A percentile compares a stretch with the other conserved stretches of the same genome.
These are phyloP conservation scores for Epichloe typhina DNA, from an alignment of 2,329 filamentous ascomycete species.

Conservation along the genomic window DNA sequence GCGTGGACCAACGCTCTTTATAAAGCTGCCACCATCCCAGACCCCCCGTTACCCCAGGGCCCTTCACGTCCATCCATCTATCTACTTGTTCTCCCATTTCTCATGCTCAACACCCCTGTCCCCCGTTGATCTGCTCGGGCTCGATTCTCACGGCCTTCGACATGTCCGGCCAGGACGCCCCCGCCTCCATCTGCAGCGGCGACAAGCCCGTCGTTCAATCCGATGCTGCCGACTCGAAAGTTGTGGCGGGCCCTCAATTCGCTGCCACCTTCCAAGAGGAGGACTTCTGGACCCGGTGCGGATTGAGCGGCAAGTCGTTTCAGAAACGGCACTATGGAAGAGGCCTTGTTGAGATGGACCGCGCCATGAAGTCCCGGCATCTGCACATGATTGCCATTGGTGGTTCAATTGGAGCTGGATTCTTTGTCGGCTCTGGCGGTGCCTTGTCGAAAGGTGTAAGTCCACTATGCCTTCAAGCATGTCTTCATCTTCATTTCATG, in stretches of 20 bases:
- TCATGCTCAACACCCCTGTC: background rate
- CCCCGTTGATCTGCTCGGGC: background rate
- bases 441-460: slow-evolving; percentile 39
- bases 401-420: slow-evolving; percentile 48
- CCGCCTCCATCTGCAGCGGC: background rate
- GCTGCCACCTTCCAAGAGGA: slow-evolving; percentile 13
- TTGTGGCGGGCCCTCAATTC: slow-evolving; percentile 4
- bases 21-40: background rate
- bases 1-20: background rate
- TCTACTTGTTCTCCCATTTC: too few relatives aligned
- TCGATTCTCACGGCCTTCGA: background rate
- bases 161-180: slow-evolving; percentile 2
- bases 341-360: slow-evolving; percentile 25
- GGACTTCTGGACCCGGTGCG: slow-evolving; percentile 22
- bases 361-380: slow-evolving; percentile 41
- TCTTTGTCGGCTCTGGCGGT: slow-evolving; percentile 46
- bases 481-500: background rate
- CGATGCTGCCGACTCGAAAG: slow-evolving; percentile 2
- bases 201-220: slow-evolving; percentile 5
- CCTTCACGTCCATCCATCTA: too few relatives aligned
- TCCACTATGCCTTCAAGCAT: background rate
- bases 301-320: slow-evolving; percentile 23
- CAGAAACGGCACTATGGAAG: slow-evolving; percentile 18
- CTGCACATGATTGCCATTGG: slow-evolving; percentile 51
- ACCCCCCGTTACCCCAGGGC: too few relatives aligned